A percentile compares a stretch with the other conserved stretches of the same genome.
Conservation (phyloP, 1,284 basidiomycete genomes). For the Filobasidium uniguttulatum region DNA sequence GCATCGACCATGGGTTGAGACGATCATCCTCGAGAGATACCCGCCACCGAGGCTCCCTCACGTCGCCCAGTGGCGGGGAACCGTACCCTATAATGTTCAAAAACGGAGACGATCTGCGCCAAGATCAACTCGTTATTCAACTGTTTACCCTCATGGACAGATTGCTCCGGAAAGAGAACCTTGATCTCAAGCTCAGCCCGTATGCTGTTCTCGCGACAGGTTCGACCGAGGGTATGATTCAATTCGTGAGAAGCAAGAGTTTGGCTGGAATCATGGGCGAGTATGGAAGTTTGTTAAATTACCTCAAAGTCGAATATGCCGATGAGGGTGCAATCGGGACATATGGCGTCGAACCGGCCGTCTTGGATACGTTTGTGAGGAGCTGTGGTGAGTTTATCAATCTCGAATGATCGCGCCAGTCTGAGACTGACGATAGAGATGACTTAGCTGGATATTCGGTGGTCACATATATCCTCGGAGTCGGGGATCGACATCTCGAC, state of each 20-base stretch:
- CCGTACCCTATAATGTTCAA: conserved; percentile 98
- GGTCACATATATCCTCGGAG: conserved; percentile 88
- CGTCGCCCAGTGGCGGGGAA: too few relatives aligned
- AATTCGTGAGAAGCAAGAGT: conserved; percentile 90
- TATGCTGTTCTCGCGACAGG: conserved; percentile 93
- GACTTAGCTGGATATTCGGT: conserved; percentile 87
- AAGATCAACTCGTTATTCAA: conserved; percentile 94
- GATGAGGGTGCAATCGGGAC: conserved; percentile 86
- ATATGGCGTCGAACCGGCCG: conserved; percentile 76
- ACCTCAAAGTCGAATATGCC: conserved; percentile 68
- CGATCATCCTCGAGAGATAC: conserved; percentile 41
- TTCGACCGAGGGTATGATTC: conserved; percentile 83
- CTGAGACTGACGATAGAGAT: conserved; percentile 10
- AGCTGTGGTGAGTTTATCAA: conserved; percentile 71
- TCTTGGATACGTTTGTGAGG: conserved; percentile 90
- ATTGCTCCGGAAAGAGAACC: conserved; percentile 80
- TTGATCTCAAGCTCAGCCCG: conserved; percentile 83
- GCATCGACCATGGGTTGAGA: too few relatives aligned
- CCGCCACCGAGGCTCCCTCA: too few relatives aligned
- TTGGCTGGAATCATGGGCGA: conserved; percentile 87
- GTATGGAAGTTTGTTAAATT: conserved; percentile 80
- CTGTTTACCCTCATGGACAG: conserved; percentile 96
- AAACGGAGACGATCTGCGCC: conserved; percentile 94
- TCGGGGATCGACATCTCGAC: conserved; percentile 93
- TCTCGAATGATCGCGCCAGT: background rate